These are phyloP conservation scores for Acer negundo DNA, from an alignment of 345 rosid species.

Conservation along the genomic window DNA sequence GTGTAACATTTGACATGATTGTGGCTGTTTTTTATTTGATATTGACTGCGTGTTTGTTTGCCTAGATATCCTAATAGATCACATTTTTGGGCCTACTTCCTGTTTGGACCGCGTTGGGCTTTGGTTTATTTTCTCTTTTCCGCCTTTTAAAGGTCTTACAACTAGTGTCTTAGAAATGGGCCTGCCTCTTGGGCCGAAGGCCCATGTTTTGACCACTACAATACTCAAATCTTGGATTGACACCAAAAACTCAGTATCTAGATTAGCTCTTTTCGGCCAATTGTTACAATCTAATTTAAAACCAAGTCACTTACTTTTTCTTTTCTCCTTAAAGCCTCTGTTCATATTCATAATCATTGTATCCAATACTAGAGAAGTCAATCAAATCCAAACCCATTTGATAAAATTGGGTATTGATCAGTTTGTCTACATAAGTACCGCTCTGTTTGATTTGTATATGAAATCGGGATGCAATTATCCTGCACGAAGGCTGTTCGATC, in stretches of 20 bases:
- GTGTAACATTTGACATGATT: no score
- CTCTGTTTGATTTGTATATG: conserved; percentile 43
- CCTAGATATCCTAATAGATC: no score
- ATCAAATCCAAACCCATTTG: conserved; percentile 56
- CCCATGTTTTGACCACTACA: no score
- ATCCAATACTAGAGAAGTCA: conserved; percentile 35
- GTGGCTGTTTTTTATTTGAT: no score
- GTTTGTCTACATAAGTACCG: conserved; percentile 58
- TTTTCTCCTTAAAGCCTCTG: conserved; percentile 44
- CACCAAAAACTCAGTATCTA: conserved; percentile 38
- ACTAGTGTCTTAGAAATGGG: no score
- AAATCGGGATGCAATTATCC: conserved; percentile 41
- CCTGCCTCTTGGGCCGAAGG: no score
- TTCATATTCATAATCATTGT: conserved; percentile 28
- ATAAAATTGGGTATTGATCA: conserved; percentile 51
- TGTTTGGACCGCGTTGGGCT: no score
- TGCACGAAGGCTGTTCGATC: conserved; percentile 58
- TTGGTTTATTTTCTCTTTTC: no score
- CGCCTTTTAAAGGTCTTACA: no score
- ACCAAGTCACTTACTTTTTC: conserved; percentile 66
- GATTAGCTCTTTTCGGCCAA: conserved; percentile 48
- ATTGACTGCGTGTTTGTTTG: no score
- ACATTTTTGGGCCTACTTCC: no score
- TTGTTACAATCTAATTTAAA: conserved; percentile 45
- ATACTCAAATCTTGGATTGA: conserved; percentile 39